Base-by-base conservation (phyloP, 768 basidiomycete genomes). In the Cystofilobasidium bisporidii region DNA sequence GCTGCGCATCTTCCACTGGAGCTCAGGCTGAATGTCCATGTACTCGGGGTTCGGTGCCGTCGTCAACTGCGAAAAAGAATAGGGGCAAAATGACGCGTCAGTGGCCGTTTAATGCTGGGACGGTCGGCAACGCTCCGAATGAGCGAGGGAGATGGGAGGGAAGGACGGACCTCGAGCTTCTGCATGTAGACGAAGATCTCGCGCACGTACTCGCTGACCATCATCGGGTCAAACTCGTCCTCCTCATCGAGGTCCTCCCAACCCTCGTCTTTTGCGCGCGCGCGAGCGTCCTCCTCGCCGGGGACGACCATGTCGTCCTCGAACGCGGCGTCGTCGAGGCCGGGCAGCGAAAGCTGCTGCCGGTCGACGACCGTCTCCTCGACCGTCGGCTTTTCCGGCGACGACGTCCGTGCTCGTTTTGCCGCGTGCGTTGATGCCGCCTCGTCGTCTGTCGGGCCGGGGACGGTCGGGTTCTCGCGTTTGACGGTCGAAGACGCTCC, bases 191-290 rank as follows among this genome's bases (percentile, higher is more conserved):
- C 80, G 79, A 92, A 93, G 70, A 98, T 92, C 67, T 98, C 96
- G 30, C 81, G 81, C 61, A 96, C 93, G 74, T 99, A 99, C 78
- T 97, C 91, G 79, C 87, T 87, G 71, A 96, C 93, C 93, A 97
- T 97, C 69, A 90, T 81, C 18, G 94, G 96, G 74, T 99, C 94
- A 60, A 92, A 91, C 63, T 80, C 84, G 75, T 97, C 93, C 26
- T 93, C 91, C 0, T 84, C 85, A 71, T 97, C 92, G 20, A 98
- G 82, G 74, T 98, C 94, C 36, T 88, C 88, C 93, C 91, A 98
- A 0, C 78, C 79, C 18, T 72, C 73, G 68, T 74, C 82, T 79
- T 73, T 79, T 71, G 70, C 81, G 81, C 65, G 87, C n/a, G 40
- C 48, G 22, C 32, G 20, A 2, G 24, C 47, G 12, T 45, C 47